Percentiles rank a stretch among this genome's conserved stretches.
Evolutionary conservation across 148 eudicot genomes (phyloP).

Genomic region (Heliamphora exappendiculata): DNA sequence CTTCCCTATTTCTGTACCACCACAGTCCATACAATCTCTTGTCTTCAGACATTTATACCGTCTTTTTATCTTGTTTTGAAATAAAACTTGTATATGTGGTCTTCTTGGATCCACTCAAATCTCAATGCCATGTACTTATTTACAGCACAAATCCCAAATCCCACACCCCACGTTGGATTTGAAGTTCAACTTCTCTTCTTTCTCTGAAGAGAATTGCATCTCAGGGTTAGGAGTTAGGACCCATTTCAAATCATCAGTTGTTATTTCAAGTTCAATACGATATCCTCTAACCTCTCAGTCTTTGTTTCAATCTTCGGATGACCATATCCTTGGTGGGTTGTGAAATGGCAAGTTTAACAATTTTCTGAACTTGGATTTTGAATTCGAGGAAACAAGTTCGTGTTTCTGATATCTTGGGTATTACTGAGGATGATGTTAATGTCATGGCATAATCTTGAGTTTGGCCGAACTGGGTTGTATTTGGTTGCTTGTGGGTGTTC

Average conservation of each 20-base stretch:
- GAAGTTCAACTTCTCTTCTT: not conserved
- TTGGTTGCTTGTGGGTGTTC: constrained; percentile 57
- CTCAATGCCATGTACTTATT: not conserved
- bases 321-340: constrained; percentile 16
- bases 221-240: not conserved
- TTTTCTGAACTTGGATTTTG: constrained; percentile 35
- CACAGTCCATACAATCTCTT: not conserved
- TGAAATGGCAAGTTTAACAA: constrained; percentile 15
- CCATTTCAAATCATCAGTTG: not conserved
- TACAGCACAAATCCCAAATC: not conserved
- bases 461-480: constrained; percentile 59
- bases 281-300: not conserved
- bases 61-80: not conserved
- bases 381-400: constrained; percentile 13
- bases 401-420: constrained; percentile 12
- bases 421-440: constrained; percentile 54
- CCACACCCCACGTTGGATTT: not conserved
- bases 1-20: not conserved
- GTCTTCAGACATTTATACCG: not conserved
- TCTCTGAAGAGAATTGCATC: not conserved
- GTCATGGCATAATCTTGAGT: constrained; percentile 58
- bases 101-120: constrained; percentile 21
- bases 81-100: constrained; percentile 10
- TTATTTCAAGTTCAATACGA: not conserved
- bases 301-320: not conserved